Evolutionary conservation across 768 basidiomycete genomes (phyloP).

Genomic region (Russula dissimulans): DNA sequence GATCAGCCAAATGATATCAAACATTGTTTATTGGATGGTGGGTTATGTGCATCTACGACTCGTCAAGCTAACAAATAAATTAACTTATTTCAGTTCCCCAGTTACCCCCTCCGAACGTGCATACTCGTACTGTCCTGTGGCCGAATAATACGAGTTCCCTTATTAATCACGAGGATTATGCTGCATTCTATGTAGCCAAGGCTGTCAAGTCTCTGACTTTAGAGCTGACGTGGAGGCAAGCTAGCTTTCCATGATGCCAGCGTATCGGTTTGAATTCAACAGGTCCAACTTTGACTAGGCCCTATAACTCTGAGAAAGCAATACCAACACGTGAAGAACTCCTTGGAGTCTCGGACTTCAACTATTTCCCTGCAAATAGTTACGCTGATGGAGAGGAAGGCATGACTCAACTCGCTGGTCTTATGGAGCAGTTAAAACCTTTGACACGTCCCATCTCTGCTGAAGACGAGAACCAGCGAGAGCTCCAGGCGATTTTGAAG

Average conservation of each 20-base stretch:
- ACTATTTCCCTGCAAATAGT: not conserved
- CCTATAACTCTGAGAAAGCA: slow-evolving; percentile 6
- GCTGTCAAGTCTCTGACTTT: slow-evolving; percentile 14
- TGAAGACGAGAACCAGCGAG: slow-evolving; percentile 2
- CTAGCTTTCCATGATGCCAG: not conserved
- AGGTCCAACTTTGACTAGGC: not conserved
- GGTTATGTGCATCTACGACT: not conserved
- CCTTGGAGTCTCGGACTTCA: slow-evolving; percentile 1
- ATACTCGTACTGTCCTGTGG: not conserved
- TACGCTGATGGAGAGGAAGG: not conserved
- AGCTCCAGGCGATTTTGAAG: not conserved
- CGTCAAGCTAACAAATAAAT: not conserved
- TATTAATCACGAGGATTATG: not conserved
- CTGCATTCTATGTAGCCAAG: not conserved
- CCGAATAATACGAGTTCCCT: not conserved
- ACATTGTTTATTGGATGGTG: slow-evolving; percentile 14
- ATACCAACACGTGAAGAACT: slow-evolving; percentile 11
- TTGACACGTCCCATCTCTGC: not conserved
- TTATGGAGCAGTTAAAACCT: not conserved
- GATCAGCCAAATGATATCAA: not conserved
- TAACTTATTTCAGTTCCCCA: slow-evolving; percentile 1
- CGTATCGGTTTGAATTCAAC: not conserved
- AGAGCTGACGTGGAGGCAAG: slow-evolving; percentile 17
- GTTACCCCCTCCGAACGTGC: slow-evolving; percentile 12
- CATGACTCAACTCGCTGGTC: not conserved